Evolutionary conservation across 2,329 filamentous ascomycete genomes (phyloP).

Genomic region (Lecanosticta acicola): DNA sequence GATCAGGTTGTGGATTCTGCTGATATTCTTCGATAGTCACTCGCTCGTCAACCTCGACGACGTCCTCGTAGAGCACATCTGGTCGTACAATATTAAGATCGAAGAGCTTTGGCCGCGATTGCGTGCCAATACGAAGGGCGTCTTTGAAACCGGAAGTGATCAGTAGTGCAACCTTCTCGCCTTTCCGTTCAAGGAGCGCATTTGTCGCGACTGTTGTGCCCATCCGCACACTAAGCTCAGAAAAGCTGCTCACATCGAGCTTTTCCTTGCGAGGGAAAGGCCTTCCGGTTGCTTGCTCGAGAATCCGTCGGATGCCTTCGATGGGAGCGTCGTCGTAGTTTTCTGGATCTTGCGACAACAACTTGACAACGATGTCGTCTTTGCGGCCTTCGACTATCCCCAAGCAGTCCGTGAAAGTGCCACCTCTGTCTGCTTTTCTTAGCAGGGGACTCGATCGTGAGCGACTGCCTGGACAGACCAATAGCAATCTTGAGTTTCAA

Average conservation of each 20-base stretch:
- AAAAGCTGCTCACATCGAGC: constrained; percentile 18
- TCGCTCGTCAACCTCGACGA: constrained; percentile 78
- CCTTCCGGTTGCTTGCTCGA: constrained; percentile 21
- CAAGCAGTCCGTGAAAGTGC: constrained; percentile 30
- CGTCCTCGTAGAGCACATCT: constrained; percentile 73
- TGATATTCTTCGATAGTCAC: constrained; percentile 84
- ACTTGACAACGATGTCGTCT: constrained; percentile 27
- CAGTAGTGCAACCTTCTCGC: constrained; percentile 75
- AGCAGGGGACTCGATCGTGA: not conserved
- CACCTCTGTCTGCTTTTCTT: constrained; percentile 23
- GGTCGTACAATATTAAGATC: constrained; percentile 78
- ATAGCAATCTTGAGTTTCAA: constrained; percentile 11
- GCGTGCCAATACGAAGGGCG: constrained; percentile 79
- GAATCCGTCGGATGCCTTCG: constrained; percentile 31
- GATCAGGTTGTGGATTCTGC: constrained; percentile 44
- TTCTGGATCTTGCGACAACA: constrained; percentile 28
- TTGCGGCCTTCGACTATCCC: constrained; percentile 19
- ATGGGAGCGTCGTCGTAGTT: constrained; percentile 32
- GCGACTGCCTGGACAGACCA: constrained; percentile 1
- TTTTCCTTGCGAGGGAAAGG: constrained; percentile 22
- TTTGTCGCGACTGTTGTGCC: constrained; percentile 82
- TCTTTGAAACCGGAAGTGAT: constrained; percentile 82
- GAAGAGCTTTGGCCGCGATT: constrained; percentile 80
- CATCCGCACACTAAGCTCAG: constrained; percentile 22
- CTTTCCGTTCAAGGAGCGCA: constrained; percentile 79